These are phyloP conservation scores for Malus orientalis DNA, from an alignment of 306 rosid species.

Conservation along the genomic window DNA sequence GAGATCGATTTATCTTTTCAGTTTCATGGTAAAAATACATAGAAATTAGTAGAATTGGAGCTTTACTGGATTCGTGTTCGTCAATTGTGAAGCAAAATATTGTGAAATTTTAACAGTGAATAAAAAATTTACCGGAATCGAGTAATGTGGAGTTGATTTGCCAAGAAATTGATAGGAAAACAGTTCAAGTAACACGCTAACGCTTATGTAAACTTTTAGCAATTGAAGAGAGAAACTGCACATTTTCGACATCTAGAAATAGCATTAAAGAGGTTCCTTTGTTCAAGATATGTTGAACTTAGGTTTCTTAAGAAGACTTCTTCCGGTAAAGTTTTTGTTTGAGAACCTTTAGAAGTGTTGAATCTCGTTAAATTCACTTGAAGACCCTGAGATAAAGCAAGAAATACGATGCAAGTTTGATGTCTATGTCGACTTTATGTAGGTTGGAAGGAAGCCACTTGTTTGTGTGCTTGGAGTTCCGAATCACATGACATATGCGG, in stretches of 20 bases:
- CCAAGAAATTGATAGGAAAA: not conserved
- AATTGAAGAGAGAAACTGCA: no score
- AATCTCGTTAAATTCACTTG: not conserved
- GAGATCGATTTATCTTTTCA: no score
- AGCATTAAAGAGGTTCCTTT: not conserved
- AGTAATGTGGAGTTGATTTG: not conserved
- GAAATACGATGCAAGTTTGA: not conserved
- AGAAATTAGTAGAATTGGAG: not conserved
- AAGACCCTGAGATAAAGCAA: not conserved
- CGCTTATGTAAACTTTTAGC: no score
- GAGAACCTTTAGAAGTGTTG: not conserved
- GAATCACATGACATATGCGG: constrained; percentile 93
- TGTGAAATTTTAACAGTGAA: not conserved
- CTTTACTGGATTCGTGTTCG: not conserved
- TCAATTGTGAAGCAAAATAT: not conserved
- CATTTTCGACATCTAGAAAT: not conserved
- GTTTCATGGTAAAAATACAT: not conserved
- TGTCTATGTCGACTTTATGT: not conserved
- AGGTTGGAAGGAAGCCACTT: constrained; percentile 74
- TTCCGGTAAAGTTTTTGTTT: not conserved
- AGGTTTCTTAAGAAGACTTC: not conserved
- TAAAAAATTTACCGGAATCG: not conserved
- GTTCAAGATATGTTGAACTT: not conserved
- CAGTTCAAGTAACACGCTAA: not conserved
- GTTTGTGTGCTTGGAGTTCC: constrained; percentile 88